Percentiles rank a stretch among this genome's conserved stretches.
Evolutionary conservation across 768 basidiomycete genomes (phyloP).

Genomic region (Trametopsis cervina): DNA sequence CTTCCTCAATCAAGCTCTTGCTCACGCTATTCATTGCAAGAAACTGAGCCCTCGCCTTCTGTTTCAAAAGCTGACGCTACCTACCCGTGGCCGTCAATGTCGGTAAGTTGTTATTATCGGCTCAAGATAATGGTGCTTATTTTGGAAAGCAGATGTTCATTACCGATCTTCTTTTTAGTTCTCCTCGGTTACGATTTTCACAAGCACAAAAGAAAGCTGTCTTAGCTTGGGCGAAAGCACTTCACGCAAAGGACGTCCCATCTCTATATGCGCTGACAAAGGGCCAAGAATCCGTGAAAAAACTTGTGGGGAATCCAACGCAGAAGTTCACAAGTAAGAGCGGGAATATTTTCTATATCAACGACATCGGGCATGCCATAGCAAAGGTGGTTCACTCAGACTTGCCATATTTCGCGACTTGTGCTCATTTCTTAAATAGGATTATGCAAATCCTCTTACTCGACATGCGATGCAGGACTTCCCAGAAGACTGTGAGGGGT

Average conservation of each 20-base stretch:
- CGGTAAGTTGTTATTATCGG: no score
- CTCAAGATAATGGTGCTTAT: no score
- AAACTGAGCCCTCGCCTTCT: no score
- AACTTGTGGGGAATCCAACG: slow-evolving; percentile 20
- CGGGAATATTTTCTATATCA: slow-evolving; percentile 26
- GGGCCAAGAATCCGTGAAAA: slow-evolving; percentile 12
- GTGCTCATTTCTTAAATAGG: neutral
- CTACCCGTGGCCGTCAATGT: no score
- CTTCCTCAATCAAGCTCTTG: no score
- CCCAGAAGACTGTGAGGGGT: slow-evolving; percentile 18
- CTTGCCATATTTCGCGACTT: neutral
- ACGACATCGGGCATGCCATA: slow-evolving; percentile 14
- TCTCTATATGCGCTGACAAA: slow-evolving; percentile 20
- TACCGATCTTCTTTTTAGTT: slow-evolving; percentile 28
- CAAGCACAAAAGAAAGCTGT: slow-evolving; percentile 23
- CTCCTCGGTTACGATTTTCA: slow-evolving; percentile 25
- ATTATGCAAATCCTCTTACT: slow-evolving; percentile 23
- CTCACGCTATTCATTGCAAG: no score
- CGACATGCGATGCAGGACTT: slow-evolving; percentile 22
- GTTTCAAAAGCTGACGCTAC: no score
- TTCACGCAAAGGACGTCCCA: slow-evolving; percentile 25
- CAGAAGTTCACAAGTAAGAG: slow-evolving; percentile 8
- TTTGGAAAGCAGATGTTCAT: no score
- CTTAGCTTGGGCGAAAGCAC: slow-evolving; percentile 22
- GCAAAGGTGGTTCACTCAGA: slow-evolving; percentile 15